Conservation (phyloP, 2,329 filamentous ascomycete genomes). For the Claviceps digitariae region DNA sequence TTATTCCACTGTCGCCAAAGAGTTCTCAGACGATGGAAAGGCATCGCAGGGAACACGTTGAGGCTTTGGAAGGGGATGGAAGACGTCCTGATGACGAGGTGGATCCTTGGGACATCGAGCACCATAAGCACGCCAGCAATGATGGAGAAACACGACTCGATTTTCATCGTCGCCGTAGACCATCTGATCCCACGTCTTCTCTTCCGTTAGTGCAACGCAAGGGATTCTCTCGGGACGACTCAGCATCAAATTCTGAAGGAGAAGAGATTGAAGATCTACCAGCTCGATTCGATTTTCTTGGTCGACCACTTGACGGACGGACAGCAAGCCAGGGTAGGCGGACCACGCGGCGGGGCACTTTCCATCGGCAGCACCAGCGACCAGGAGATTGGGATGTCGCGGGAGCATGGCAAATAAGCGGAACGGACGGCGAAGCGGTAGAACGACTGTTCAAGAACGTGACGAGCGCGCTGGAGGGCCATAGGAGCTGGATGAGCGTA, state of each 20-base stretch:
- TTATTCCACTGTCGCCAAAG: conserved; percentile 35
- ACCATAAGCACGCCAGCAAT: conserved; percentile 2
- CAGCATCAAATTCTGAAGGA: conserved; percentile 18
- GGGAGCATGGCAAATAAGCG: conserved; percentile 31
- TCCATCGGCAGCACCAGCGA: conserved; percentile 23
- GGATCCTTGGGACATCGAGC: conserved; percentile 9
- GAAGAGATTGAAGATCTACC: conserved; percentile 31
- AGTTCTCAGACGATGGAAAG: conserved; percentile 31
- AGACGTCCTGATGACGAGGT: conserved; percentile 7
- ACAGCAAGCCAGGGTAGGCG: conserved; percentile 11
- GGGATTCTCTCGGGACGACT: conserved; percentile 3
- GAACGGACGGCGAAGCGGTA: conserved; percentile 28
- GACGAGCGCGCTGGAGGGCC: conserved; percentile 17
- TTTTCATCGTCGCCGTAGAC: conserved; percentile 12
- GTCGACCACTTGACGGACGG: conserved; percentile 23
- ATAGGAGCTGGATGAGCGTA: conserved; percentile 17
- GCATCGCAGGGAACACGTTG: conserved; percentile 23
- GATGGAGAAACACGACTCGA: conserved; percentile 3
- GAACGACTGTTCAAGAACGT: conserved; percentile 19
- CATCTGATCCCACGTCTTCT: conserved; percentile 23
- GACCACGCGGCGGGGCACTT: conserved; percentile 28
- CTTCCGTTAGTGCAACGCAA: conserved; percentile 14
- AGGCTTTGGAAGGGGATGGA: conserved; percentile 11
- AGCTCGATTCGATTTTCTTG: conserved; percentile 32
- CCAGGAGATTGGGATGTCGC: conserved; percentile 22